Base-by-base conservation (phyloP, 2,329 filamentous ascomycete species). In the Xylariaceae sp. region DNA sequence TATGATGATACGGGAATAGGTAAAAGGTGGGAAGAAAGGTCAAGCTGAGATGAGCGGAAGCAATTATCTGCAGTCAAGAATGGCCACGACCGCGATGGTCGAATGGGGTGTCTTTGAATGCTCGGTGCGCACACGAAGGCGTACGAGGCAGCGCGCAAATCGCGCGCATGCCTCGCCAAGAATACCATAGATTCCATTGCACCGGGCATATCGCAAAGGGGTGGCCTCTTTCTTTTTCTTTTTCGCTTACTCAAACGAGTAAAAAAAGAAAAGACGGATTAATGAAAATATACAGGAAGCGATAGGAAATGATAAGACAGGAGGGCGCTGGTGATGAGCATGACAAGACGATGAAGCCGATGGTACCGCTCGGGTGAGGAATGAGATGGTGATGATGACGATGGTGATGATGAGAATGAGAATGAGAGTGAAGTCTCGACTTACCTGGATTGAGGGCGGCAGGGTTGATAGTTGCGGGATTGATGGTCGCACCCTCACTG, bases 401-500 rank as follows among this genome's bases (percentile, higher is more conserved):
- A 41, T 13, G 37, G 23, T 4, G 23, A 30, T 30, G 23, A 30
- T 30, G 56, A 34, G 48, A 48, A 61, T 60, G 68, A 52, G 48
- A 58, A 67, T 65, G 64, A 50, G 48, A 67, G 67, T 67, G 58
- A 65, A 61, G 61, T 1, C n/a, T 18, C 53, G 63, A 81, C 78
- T 75, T 86, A 93, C 89, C 85, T 80, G 86, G 79, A 63, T 73
- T 73, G 65, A 73, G 69, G 55, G 71, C 70, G 59, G 71, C 70
- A 73, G 87, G 87, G 78, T 88, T 91, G 79, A 96, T 82, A 65
- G 88, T 89, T 72, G 90, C 90, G 74, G 91, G 91, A 81, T 95
- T 90, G 81, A 96, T 94, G 73, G 91, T 95, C 74, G 88, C 89
- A 80, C 88, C 88, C 74, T 90, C 88, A 83, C 89, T 88, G 77